Evolutionary conservation across 345 rosid genomes (phyloP), one percentile per base, ranked within the genome.

Genomic region (Cochlearia excelsa): DNA sequence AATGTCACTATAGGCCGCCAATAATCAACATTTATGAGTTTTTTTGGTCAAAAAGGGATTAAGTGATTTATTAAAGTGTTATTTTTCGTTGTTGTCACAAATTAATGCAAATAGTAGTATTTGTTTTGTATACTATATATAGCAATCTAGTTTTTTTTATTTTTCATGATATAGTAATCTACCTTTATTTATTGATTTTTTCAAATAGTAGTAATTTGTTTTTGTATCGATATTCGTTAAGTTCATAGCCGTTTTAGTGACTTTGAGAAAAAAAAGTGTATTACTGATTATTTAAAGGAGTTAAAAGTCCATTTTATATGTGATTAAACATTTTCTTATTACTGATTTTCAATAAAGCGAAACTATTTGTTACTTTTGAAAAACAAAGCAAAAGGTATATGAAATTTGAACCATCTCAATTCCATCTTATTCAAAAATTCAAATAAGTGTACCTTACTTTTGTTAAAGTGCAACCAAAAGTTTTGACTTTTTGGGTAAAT

Each of bases 71-170:
- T 23, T 46, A 66, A 59, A 30, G 8, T 8, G 9, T 30, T 29
- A 0, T 29, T 31, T 16, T 16, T 16, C 23, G 23, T 41, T 39
- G 0, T 29, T 44, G 40, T 37, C 41, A 28, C 3, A 33, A 67
- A 44, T 16, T 29, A 31, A 59, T 51, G 72, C 72, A 59, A 68
- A 45, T 2, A 56, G 29, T 69, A 68, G 63, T 52, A 40, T 39
- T 61, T 47, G 3, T 30, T 67, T 61, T 11, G 23, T 16, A 16
- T 16, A 16, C 23, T 16, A 16, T 16, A 16, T 16, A 16, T 16
- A 16, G 23, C 23, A 47, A 69, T 68, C 38, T 47, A 2, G 9
- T 54, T 47, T 9, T 54, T 40, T 47, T 3, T 54, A 9, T 34
- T 30, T 0, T 53, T 16, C 68, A 54, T 26, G 8, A 38, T 38